Base-by-base conservation (phyloP, 495 filamentous ascomycete species). In the Xylaria nigripes region DNA sequence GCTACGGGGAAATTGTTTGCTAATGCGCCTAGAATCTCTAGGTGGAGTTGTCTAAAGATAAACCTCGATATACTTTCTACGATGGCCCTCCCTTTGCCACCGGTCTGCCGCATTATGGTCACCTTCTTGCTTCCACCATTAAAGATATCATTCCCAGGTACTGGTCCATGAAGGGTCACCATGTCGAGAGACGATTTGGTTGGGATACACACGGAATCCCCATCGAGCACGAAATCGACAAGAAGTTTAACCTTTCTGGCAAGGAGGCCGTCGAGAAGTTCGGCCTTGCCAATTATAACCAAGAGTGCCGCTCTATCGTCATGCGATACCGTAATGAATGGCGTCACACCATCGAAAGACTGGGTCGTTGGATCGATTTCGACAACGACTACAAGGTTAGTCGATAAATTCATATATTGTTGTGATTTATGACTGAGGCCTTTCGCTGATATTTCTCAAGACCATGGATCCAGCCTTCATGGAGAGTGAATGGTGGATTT, bases 331-430 rank as follows among this genome's bases (percentile, higher is more conserved):
- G 89, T 21, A 72, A 77, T 8, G 93, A 97, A 71, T 98, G 93
- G 94, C 80, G 89, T 51, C 72, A 85, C 56, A 95, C 89, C 16
- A 88, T 98, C 54, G 89, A 95, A 52, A 72, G 93, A 42, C 72
- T 98, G 24, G 93, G 94, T 43, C 86, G 94, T 50, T 98, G 94
- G 93, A 90, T 97, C 61, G 94, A 98, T 71, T 96, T 97, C 55
- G 94, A 97, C 70, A 93, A 95, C 63, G 90, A 96, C 64, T 96
- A 96, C 76, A 96, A 96, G 83, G 86, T 86, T 54, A 50, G 70
- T 49, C 29, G 13, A n/a, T n/a, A 4, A 21, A 36, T 25, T 32
- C 8, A 21, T 36, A 27, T 18, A 18, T 23, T n/a, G 21, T 4
- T 12, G 19, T 5, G 13, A 16, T 8, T 22, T 15, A 15, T 19